A percentile compares a stretch with the other conserved stretches of the same genome.
Evolutionary conservation across 2,329 filamentous ascomycete genomes (phyloP).

Genomic region (Daldinia eschscholtzii): DNA sequence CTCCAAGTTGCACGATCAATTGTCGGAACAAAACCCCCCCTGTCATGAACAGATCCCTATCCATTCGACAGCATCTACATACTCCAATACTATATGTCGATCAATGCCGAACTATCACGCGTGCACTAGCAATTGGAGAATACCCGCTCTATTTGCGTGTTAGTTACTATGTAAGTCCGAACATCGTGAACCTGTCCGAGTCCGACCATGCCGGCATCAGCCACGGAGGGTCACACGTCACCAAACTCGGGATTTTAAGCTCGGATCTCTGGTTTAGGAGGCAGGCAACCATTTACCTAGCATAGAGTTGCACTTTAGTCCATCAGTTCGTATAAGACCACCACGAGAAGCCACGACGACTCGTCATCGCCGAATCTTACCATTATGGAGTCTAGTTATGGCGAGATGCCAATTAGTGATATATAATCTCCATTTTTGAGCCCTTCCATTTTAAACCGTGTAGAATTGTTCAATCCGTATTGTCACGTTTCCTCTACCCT

Average conservation of each 20-base stretch:
- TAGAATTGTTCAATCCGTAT: neutral
- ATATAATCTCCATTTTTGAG: neutral
- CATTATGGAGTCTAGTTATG: neutral
- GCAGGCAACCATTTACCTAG: constrained; percentile 9
- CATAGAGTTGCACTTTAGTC: neutral
- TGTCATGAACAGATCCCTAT: constrained; percentile 24
- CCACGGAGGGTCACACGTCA: constrained; percentile 3
- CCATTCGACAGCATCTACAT: constrained; percentile 20
- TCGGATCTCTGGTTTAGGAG: neutral
- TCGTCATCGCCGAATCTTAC: neutral
- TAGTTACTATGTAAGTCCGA: neutral
- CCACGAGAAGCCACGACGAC: neutral
- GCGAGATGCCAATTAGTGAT: neutral
- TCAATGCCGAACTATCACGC: constrained; percentile 28
- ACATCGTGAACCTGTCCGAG: constrained; percentile 2
- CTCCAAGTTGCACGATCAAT: constrained; percentile 23
- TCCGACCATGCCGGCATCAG: neutral
- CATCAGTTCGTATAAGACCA: neutral
- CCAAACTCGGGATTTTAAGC: constrained; percentile 10
- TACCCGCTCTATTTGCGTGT: constrained; percentile 21
- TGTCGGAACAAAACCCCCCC: neutral
- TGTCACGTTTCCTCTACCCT: neutral
- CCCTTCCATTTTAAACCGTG: neutral
- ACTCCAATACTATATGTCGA: constrained; percentile 30
- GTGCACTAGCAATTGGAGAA: neutral